Conservation (phyloP, 2,329 filamentous ascomycete genomes). For the Dryadomyces quercus-mongolicae region DNA sequence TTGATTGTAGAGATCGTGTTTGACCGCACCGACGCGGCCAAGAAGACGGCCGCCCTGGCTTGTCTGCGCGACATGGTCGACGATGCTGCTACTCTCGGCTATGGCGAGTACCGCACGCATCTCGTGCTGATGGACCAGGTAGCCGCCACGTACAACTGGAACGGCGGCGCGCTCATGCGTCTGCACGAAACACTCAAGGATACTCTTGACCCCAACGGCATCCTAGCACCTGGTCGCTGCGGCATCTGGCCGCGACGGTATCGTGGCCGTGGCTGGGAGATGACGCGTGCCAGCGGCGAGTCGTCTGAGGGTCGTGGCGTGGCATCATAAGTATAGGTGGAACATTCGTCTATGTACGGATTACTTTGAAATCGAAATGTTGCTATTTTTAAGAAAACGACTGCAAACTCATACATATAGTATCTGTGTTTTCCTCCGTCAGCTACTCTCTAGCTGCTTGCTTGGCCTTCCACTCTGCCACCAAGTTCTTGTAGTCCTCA, state of each 20-base stretch:
- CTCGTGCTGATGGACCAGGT: constrained; percentile 32
- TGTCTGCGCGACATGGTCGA: constrained; percentile 21
- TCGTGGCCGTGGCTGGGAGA: constrained; percentile 22
- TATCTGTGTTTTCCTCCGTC: no score
- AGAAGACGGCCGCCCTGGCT: constrained; percentile 14
- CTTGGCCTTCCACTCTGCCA: constrained; percentile 31
- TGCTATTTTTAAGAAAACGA: no score
- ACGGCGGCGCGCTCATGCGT: constrained; percentile 25
- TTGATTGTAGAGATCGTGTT: constrained; percentile 23
- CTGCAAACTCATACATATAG: no score
- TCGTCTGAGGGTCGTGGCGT: not conserved
- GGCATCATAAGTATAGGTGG: no score
- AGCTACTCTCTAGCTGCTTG: constrained; percentile 8
- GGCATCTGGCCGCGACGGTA: constrained; percentile 22
- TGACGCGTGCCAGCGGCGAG: constrained; percentile 19
- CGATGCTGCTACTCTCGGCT: constrained; percentile 25
- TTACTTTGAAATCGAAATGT: no score
- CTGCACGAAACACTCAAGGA: constrained; percentile 30
- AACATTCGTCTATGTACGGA: no score
- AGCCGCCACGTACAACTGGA: constrained; percentile 28
- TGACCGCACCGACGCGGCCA: constrained; percentile 15
- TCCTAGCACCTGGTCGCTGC: constrained; percentile 19
- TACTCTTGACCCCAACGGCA: constrained; percentile 25
- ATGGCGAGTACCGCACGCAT: constrained; percentile 32
- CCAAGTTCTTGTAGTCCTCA: constrained; percentile 41